Conservation (phyloP, 257 asterid genomes). For the Plantago ovata region DNA sequence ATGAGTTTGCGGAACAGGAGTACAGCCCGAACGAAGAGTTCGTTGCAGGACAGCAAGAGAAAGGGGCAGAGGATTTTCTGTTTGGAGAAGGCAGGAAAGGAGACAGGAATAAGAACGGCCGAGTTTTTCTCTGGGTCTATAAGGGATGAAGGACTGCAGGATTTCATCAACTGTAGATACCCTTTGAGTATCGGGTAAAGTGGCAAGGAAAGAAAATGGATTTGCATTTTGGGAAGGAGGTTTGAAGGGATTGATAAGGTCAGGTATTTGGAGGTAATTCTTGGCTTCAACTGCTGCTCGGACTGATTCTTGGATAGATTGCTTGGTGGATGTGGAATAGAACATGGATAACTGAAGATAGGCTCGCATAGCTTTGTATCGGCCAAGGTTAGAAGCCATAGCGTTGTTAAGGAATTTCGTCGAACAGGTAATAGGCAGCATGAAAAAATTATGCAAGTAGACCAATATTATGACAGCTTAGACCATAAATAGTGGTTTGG, state of each 20-base stretch:
- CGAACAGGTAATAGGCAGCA: conserved; percentile 22
- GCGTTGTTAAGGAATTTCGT: conserved; percentile 21
- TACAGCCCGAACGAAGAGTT: conserved; percentile 72
- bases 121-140: conserved; percentile 61
- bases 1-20: conserved; percentile 58
- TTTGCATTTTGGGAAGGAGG: conserved; percentile 33
- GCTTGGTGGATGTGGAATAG: conserved; percentile 28
- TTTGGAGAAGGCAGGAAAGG: conserved; percentile 54
- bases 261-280: conserved; percentile 51
- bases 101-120: conserved; percentile 51
- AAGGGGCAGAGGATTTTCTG: conserved; percentile 52
- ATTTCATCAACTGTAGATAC: conserved; percentile 43
- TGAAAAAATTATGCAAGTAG: no score
- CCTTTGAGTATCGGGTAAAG: conserved; percentile 32
- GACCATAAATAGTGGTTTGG: no score
- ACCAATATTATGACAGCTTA: no score
- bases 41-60: conserved; percentile 65
- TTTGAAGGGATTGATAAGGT: conserved; percentile 36
- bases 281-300: conserved; percentile 51
- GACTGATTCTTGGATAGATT: conserved; percentile 41
- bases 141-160: conserved; percentile 49
- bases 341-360: conserved; percentile 22
- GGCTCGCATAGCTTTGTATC: conserved; percentile 12
- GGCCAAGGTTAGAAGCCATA: conserved; percentile 13
- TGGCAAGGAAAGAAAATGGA: conserved; percentile 61